Evolutionary conservation across 2,329 filamentous ascomycete species (phyloP).

Genomic region (Elsinoe arachidis): DNA sequence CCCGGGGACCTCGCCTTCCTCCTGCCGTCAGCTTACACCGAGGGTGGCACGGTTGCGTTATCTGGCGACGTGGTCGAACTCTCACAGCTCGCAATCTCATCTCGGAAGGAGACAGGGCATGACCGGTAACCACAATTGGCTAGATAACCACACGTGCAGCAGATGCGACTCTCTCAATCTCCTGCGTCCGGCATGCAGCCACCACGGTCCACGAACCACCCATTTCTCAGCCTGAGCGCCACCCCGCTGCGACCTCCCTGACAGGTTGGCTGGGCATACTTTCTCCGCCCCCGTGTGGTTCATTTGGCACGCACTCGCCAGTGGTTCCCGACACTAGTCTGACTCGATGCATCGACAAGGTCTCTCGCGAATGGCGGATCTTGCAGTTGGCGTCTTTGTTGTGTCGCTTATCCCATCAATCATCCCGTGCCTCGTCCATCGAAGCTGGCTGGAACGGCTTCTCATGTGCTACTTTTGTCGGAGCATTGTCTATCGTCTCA

Average conservation of each 20-base stretch:
- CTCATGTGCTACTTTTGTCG: not conserved
- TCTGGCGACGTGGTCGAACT: conserved; percentile 5
- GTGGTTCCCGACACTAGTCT: conserved; percentile 10
- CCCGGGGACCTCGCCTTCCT: not conserved
- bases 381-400: not conserved
- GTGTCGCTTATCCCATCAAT: conserved; percentile 6
- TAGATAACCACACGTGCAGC: not conserved
- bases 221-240: conserved; percentile 1
- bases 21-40: conserved; percentile 1
- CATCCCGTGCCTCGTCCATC: not conserved
- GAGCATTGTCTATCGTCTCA: not conserved
- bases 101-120: not conserved
- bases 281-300: conserved; percentile 9
- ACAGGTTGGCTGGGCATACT: conserved; percentile 9
- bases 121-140: conserved; percentile 3
- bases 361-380: not conserved
- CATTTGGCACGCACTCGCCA: not conserved
- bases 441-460: not conserved
- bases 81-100: not conserved
- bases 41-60: conserved; percentile 1
- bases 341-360: not conserved
- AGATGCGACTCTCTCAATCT: not conserved
- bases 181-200: conserved; percentile 9
- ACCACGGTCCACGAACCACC: not conserved
- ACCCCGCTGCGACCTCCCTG: conserved; percentile 7